Base-by-base conservation (phyloP, 192 early-diverging fungal species). In the Oehlia diaphana region DNA sequence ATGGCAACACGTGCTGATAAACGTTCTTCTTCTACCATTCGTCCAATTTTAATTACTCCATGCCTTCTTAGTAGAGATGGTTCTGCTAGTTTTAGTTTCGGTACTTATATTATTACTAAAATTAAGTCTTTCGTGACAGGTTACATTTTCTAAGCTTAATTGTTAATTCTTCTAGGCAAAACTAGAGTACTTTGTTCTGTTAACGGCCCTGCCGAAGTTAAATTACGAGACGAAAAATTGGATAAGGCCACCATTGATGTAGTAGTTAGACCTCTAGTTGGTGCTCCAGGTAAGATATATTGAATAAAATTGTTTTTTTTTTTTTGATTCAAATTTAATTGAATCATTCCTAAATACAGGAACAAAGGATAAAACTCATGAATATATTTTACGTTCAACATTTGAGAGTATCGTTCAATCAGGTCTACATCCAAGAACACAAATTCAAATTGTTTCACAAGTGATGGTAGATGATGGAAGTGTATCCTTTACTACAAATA, bases 241-340 rank as follows among this genome's bases (percentile, higher is more conserved):
- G 96, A 99, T 81, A 92, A 90, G 72, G 94, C 97, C 1, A 89
- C 89, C 19, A 80, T 99, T 6, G 94, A 96, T 50, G 94, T 99
- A 16, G 83, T 92, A 31, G 90, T 91, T 21, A 90, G 92, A 37
- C 92, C 95, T 10, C 83, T 88, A 12, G 84, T 89, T 31, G 95
- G 95, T 2, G 73, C 84, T 4, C 83, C 93, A 9, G 82, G 90
- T 82, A 86, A 49, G 1, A 31, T 16, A 39, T 19, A 44, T 42
- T 42, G 65, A 42, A 6, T 0, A 37, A 28, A 33, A 31, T 35
- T 33, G 14, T 64, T 73, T 73, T 53, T 73, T 16, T 31, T 31
- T 31, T 31, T 31, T 31, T n/a, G 3, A 39, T 28, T 61, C 3
- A 42, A 42, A 58, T 81, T 78, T 7, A 50, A 28, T 26, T 35